Base-by-base conservation (phyloP, 176 grass and related monocot species). In the Oryza punctata region DNA sequence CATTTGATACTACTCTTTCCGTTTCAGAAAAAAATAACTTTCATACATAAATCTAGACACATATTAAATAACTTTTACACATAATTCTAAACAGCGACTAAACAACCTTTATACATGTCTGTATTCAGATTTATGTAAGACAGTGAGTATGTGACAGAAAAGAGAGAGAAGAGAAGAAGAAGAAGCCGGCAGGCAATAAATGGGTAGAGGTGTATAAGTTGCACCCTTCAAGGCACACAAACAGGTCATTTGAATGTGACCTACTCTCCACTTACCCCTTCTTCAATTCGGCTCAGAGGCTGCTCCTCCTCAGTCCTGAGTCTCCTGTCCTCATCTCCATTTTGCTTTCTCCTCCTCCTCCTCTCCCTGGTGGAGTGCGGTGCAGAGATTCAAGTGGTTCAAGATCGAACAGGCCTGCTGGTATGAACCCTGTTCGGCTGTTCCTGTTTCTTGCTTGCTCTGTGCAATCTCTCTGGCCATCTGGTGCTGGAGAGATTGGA, bases 181-280 rank as follows among this genome's bases (percentile, higher is more conserved):
- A 38, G 37, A 8, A 38, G 37, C 37, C 37, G 54, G 14, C 63
- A 70, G 70, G 14, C 77, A 85, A 89, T 87, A 81, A 87, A 87
- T 82, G 50, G 27, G 66, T 27, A 37, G 66, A 61, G 73, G 45
- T 52, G 67, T 63, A 64, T 64, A 49, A 26, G 60, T 12, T 50
- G 63, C 76, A 32, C 63, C 75, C 35, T 63, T 63, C 67, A 61
- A 67, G 61, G 15, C 72, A 26, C 77, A 68, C 47, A 45, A 32
- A 16, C 14, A 9, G 63, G n/a, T 54, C 75, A 79, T 83, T 75
- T 74, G 75, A 78, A 64, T 60, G 84, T 63, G 84, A 83, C 71
- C 60, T 79, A 52, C 54, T 78, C 54, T 82, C 67, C 6, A 68
- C 77, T 76, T 40, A 10, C 27, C 65, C 63, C 16, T 66, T 54